These are phyloP conservation scores for Macrophomina phaseolina DNA, from an alignment of 2,329 filamentous ascomycete genomes.

Conservation along the genomic window DNA sequence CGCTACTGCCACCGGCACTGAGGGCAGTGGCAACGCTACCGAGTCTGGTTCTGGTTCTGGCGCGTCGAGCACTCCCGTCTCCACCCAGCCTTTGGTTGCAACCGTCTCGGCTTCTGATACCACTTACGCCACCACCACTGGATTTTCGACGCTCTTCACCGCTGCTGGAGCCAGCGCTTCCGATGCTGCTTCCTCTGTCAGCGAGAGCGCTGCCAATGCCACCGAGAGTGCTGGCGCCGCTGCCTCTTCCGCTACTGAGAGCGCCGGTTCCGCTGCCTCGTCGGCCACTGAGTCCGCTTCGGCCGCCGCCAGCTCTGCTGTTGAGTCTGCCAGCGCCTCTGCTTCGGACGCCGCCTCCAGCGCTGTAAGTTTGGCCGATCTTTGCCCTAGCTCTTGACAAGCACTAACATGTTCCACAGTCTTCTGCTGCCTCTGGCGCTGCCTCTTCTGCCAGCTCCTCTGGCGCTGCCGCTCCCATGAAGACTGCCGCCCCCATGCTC, in stretches of 20 bases:
- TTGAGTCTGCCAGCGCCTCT: neutral
- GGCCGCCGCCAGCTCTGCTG: constrained; percentile 5
- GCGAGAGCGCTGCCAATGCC: constrained; percentile 28
- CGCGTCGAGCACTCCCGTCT: constrained; percentile 30
- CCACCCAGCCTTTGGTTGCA: constrained; percentile 17
- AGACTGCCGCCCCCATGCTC: constrained; percentile 44
- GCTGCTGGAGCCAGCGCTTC: neutral
- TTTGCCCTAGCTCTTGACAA: neutral
- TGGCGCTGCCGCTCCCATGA: constrained; percentile 38
- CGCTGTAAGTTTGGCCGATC: constrained; percentile 15
- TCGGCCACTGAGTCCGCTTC: constrained; percentile 24
- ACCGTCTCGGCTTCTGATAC: constrained; percentile 29
- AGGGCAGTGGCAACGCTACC: neutral
- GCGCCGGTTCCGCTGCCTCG: constrained; percentile 5
- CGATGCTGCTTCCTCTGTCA: constrained; percentile 30
- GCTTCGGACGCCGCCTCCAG: constrained; percentile 26
- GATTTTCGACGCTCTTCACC: constrained; percentile 26
- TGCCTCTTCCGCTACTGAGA: constrained; percentile 22
- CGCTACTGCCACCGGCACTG: constrained; percentile 20
- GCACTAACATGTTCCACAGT: neutral
- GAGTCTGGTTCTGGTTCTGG: constrained; percentile 22
- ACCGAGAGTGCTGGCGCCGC: constrained; percentile 20
- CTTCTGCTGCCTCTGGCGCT: constrained; percentile 29
- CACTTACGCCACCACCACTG: constrained; percentile 35
- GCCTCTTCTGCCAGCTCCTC: constrained; percentile 27